phyloP scores from a whole-genome alignment of 1,284 basidiomycete genomes.

The Ceratobasidium sp. region DNA sequence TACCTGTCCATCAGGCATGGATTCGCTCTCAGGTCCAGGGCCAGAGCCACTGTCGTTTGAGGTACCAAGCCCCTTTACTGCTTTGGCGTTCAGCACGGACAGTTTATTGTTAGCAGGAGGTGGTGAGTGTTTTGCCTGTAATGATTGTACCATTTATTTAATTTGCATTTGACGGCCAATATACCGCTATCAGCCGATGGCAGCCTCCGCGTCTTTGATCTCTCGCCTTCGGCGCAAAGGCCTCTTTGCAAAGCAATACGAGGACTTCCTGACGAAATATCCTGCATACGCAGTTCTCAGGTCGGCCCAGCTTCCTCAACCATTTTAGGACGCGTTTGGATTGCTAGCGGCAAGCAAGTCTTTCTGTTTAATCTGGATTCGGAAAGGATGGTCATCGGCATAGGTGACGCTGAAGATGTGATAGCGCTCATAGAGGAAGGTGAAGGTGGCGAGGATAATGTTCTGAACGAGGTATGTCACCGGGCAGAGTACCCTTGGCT shows the following conservation, averaged over 20 bases:
- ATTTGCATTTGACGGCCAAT: neutral
- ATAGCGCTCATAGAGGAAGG: conserved; percentile 32
- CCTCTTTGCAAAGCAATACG: conserved; percentile 30
- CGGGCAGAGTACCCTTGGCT: neutral
- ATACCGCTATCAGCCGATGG: conserved; percentile 11
- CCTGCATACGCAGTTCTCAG: conserved; percentile 6
- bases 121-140: conserved; percentile 8
- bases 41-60: conserved; percentile 17
- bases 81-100: conserved; percentile 6
- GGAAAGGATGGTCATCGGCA: conserved; percentile 61
- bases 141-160: neutral
- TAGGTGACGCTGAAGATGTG: conserved; percentile 62
- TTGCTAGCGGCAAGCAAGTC: conserved; percentile 51
- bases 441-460: conserved; percentile 60
- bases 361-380: conserved; percentile 59
- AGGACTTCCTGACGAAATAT: conserved; percentile 34
- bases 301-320: neutral
- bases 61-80: conserved; percentile 31
- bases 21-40: neutral
- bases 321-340: conserved; percentile 17
- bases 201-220: conserved; percentile 28
- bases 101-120: conserved; percentile 24
- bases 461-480: conserved; percentile 71
- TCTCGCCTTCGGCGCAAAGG: conserved; percentile 22
- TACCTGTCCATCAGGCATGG: neutral